Base-by-base conservation (phyloP, 768 basidiomycete genomes). In the Grammothele lineata region DNA sequence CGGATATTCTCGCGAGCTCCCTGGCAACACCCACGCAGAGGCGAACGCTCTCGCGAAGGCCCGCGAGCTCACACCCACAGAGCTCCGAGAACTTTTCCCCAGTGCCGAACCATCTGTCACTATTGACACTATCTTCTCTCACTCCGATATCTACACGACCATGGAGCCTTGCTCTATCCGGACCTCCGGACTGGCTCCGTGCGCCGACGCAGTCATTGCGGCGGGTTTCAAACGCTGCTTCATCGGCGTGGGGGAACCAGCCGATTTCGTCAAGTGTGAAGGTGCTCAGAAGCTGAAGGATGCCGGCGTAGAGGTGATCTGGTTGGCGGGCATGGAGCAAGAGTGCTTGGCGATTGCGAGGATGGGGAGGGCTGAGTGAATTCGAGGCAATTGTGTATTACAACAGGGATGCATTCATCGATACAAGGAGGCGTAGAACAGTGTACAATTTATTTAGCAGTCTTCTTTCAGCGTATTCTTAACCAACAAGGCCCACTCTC, bases 21-120 rank as follows among this genome's bases (percentile, higher is more conserved):
- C 80, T 4, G 95, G 94, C 43, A 98, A 98, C 62, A 97, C 95
- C 3, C 95, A 99, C 64, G 95, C 94, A 10, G 95, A 99, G 70
- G 92, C 92, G 19, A 95, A 95, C 62, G 93, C 94, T 1, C 69
- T 99, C 43, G 62, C 77, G 34, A 96, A 97, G 59, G 78, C 82
- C 5, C 65, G 62, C 14, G 36, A 53, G n/a, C 69, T 83, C 32
- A 69, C 79, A 2, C 38, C 59, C 7, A 52, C 64, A 11, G 62
- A 81, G 35, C 62, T 62, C 5, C 41, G 21, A 2, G 36, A 40
- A 12, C 44, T 87, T 33, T 59, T 70, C 12, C 52, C 68, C 11
- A 60, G 78, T 27, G 72, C 81, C 35, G 69, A 77, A 1, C 55
- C 58, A 4, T 48, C 61, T 9, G 50, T 56, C 5, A 57, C 63